Percentiles rank a stretch among this genome's conserved stretches.
Evolutionary conservation across 1,284 basidiomycete genomes (phyloP).

Genomic region (Leccinum pseudoinsigne): DNA sequence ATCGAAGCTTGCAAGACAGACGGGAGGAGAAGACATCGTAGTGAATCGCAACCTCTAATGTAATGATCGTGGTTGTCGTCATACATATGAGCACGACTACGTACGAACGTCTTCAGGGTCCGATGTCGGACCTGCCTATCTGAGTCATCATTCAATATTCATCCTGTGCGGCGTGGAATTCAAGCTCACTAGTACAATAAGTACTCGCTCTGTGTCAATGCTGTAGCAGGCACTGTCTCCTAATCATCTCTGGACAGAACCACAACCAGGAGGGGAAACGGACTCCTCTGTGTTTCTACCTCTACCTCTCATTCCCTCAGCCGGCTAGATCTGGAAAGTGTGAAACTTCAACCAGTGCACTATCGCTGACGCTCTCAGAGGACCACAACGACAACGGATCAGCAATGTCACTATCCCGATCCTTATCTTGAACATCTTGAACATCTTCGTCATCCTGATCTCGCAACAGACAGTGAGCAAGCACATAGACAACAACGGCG

Average conservation of each 20-base stretch:
- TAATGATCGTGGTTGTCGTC: neutral
- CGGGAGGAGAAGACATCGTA: neutral
- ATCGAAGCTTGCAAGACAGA: constrained; percentile 2
- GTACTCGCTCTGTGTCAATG: neutral
- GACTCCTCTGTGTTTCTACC: no score
- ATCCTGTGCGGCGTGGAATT: no score
- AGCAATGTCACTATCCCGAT: neutral
- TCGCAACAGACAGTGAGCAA: neutral
- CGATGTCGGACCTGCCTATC: no score
- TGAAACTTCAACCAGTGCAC: no score
- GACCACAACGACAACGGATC: neutral
- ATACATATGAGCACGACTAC: neutral
- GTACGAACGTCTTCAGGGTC: no score
- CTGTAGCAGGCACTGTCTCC: neutral
- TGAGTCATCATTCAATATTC: no score
- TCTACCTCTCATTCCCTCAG: neutral
- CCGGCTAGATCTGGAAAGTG: neutral
- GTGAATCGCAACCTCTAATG: neutral
- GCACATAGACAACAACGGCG: no score
- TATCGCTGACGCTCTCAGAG: no score
- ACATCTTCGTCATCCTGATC: neutral
- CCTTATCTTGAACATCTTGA: neutral
- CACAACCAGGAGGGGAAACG: neutral
- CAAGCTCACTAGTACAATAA: neutral
- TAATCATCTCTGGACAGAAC: neutral